Evolutionary conservation across 2,329 filamentous ascomycete species (phyloP), one percentile per base, ranked within the genome.

Genomic region (Colletotrichum nymphaeae): DNA sequence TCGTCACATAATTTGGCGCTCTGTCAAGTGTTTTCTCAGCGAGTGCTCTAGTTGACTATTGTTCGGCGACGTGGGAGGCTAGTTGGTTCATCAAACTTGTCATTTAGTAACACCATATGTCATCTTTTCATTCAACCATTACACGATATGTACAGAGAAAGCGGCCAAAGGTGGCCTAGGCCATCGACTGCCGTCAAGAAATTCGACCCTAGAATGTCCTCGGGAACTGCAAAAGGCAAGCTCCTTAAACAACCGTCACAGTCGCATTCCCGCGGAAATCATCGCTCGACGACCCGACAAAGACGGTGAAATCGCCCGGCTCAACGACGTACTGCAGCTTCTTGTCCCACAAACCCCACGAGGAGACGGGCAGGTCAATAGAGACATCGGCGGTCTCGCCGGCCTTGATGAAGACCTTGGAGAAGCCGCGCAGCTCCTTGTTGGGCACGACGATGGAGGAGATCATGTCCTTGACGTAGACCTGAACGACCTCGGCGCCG

Each of bases 311-410:
- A 53, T 91, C 87, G 1, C 93, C 93, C 3, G 89, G 88, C 85
- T 95, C 93, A 49, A 95, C 92, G 28, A 93, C 91, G 80, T 94
- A 94, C 80, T 92, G 83, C 91, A 94, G 93, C 74, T 86, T 86
- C 0, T 86, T 88, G 79, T 91, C 83, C 58, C 90, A 91, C 1
- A 91, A 83, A 11, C 87, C 87, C 74, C 92, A 84, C 28, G 88
- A 79, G 12, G 89, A 86, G 79, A 93, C 91, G 73, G 88, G 85
- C 63, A 86, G 77, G 42, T 87, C 84, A 30, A 93, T 84, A 42
- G 82, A 77, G 49, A 88, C 84, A 6, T 80, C 88, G 76, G 88
- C 84, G 1, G 88, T 92, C 79, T 90, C 85, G 0, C 91, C 91
- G 2, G 91, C 88, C 67, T 86, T 86, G 69, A 93, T 82, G 26